Conservation (phyloP, 805 yeast genomes). For the Myxozyma mucilagina region DNA sequence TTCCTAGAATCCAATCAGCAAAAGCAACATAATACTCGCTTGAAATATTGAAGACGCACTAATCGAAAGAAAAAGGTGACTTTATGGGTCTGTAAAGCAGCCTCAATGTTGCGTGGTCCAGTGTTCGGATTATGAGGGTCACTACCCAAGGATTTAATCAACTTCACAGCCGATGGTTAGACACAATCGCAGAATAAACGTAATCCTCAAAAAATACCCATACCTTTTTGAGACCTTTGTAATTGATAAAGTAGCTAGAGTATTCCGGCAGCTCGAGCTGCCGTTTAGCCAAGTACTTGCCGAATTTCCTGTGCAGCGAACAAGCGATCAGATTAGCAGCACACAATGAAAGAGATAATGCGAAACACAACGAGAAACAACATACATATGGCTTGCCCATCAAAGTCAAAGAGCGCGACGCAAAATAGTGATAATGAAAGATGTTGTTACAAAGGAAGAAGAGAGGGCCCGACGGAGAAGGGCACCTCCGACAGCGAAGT, state of each 20-base stretch:
- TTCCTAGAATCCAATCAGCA: conserved; percentile 45
- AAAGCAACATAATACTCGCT: conserved; percentile 78
- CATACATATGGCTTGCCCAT: not conserved
- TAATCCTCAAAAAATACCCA: not conserved
- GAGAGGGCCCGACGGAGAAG: not conserved
- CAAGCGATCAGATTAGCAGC: not conserved
- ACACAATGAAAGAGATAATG: not conserved
- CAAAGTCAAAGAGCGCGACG: not conserved
- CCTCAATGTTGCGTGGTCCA: conserved; percentile 45
- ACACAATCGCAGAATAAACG: too few species aligned
- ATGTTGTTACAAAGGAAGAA: not conserved
- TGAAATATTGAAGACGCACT: conserved; percentile 87
- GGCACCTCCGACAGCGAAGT: too few species aligned
- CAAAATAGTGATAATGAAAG: not conserved
- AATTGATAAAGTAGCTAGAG: conserved; percentile 89
- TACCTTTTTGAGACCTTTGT: conserved; percentile 82
- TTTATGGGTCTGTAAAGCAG: conserved; percentile 78
- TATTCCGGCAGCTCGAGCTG: conserved; percentile 95
- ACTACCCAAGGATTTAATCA: conserved; percentile 76
- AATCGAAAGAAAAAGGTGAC: conserved; percentile 83
- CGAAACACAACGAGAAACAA: too few species aligned
- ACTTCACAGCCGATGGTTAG: conserved; percentile 39
- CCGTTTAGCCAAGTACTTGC: conserved; percentile 90
- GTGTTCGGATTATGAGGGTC: conserved; percentile 34
- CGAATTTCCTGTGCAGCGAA: conserved; percentile 67